These are phyloP conservation scores for Pseudopithomyces chartarum DNA, from an alignment of 2,329 filamentous ascomycete genomes.

Conservation along the genomic window DNA sequence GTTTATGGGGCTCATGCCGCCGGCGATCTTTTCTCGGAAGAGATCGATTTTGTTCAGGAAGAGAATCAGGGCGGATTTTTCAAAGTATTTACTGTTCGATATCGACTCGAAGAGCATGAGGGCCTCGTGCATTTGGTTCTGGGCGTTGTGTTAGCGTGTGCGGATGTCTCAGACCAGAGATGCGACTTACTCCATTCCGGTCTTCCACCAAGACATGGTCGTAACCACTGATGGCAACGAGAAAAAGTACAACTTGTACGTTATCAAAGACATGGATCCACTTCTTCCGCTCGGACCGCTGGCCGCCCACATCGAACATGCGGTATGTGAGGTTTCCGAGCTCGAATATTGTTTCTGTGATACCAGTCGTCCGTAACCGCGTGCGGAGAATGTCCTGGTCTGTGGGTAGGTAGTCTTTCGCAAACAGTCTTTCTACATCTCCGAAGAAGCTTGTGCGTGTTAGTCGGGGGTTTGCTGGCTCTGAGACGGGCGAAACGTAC, in stretches of 20 bases:
- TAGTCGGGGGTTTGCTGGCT: conserved; percentile 11
- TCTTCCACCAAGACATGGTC: conserved; percentile 96
- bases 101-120: conserved; percentile 60
- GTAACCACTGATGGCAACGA: conserved; percentile 94
- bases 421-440: conserved; percentile 66
- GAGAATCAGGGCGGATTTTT: conserved; percentile 57
- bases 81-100: conserved; percentile 58
- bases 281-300: conserved; percentile 92
- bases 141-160: conserved; percentile 14
- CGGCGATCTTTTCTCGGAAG: conserved; percentile 56
- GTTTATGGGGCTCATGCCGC: conserved; percentile 53
- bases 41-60: conserved; percentile 61
- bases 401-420: conserved; percentile 79
- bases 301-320: conserved; percentile 95
- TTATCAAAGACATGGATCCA: conserved; percentile 98
- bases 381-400: conserved; percentile 95
- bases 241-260: conserved; percentile 87
- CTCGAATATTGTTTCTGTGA: conserved; percentile 94
- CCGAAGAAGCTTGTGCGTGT: conserved; percentile 71
- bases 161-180: neutral
- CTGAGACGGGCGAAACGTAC: conserved; percentile 57
- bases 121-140: conserved; percentile 63
- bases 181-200: conserved; percentile 80
- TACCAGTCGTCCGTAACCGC: conserved; percentile 88
- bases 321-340: conserved; percentile 90